A percentile compares a stretch with the other conserved stretches of the same genome.
Conservation (phyloP, 768 basidiomycete species). For the Tricholoma furcatifolium region DNA sequence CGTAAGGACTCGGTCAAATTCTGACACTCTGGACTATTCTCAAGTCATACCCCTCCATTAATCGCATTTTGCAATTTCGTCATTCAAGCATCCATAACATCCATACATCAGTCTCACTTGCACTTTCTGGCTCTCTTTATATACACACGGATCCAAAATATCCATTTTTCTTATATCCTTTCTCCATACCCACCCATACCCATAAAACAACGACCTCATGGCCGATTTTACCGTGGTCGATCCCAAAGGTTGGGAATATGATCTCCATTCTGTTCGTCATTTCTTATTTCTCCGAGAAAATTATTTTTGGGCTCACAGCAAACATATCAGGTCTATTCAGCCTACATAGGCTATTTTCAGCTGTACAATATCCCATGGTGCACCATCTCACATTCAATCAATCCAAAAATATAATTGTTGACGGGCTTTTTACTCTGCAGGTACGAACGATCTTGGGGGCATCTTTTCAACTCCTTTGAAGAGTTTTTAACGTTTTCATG, state of each 20-base stretch:
- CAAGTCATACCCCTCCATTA: too few species aligned
- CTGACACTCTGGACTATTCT: too few species aligned
- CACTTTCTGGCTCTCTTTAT: too few species aligned
- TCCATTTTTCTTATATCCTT: too few species aligned
- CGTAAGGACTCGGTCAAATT: too few species aligned
- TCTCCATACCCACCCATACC: too few species aligned
- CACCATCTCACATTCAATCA: slow-evolving; percentile 10
- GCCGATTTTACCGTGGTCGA: slow-evolving; percentile 73
- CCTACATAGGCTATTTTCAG: slow-evolving; percentile 80
- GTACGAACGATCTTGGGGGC: slow-evolving; percentile 82
- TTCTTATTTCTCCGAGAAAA: neutral
- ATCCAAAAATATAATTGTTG: neutral
- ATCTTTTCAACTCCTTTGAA: slow-evolving; percentile 75
- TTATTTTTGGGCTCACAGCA: neutral
- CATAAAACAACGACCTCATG: slow-evolving; percentile 32
- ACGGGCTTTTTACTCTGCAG: slow-evolving; percentile 33
- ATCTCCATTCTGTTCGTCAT: slow-evolving; percentile 70
- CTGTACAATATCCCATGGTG: slow-evolving; percentile 68
- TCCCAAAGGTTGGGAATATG: slow-evolving; percentile 77
- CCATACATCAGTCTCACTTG: too few species aligned
- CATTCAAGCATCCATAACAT: too few species aligned
- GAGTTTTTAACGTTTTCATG: slow-evolving; percentile 80
- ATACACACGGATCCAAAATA: too few species aligned
- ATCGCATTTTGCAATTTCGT: too few species aligned
- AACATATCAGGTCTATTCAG: slow-evolving; percentile 56